These are phyloP conservation scores for Tinospora cordifolia DNA, from an alignment of 164 flowering plant species.

Conservation along the genomic window DNA sequence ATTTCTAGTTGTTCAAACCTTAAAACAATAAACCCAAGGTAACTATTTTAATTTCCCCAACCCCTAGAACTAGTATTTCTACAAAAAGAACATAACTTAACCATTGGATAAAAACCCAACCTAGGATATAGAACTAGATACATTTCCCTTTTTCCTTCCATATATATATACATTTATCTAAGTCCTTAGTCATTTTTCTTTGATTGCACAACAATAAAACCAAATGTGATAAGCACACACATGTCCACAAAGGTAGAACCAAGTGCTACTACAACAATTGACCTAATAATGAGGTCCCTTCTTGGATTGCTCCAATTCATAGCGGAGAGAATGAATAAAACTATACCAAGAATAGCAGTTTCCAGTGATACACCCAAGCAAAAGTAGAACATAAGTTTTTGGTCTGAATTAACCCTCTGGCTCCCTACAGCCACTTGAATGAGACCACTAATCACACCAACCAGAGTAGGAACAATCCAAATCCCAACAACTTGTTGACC, in stretches of 20 bases:
- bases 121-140: no score
- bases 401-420: neutral
- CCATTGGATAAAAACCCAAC: no score
- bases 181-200: neutral
- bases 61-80: no score
- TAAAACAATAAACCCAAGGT: no score
- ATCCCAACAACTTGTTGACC: neutral
- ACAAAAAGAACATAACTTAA: no score
- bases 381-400: neutral
- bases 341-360: neutral
- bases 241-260: neutral
- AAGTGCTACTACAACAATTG: neutral
- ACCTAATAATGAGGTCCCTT: neutral
- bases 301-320: neutral
- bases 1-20: no score
- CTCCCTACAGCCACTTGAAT: neutral
- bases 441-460: neutral
- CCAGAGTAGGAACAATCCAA: neutral
- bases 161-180: neutral
- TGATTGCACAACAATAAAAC: neutral
- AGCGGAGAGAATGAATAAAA: neutral
- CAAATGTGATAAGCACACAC: neutral
- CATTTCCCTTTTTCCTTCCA: no score
- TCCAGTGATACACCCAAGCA: neutral
- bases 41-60: no score